These are phyloP conservation scores for Cicer pinnatifidum DNA, from an alignment of 306 rosid species.

Conservation along the genomic window DNA sequence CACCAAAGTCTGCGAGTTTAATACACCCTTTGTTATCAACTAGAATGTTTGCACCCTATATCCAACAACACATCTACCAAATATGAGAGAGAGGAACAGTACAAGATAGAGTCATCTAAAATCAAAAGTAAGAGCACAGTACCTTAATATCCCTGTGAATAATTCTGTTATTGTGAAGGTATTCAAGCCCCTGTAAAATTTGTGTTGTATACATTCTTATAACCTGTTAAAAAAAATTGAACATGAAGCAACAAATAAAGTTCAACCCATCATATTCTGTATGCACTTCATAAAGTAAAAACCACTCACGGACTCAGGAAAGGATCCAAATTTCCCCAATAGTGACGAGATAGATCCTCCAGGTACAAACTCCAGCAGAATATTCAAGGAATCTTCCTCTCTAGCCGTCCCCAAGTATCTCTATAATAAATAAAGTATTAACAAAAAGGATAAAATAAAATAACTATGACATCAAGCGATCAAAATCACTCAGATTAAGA, in stretches of 20 bases:
- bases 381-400: constrained; percentile 83
- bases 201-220: constrained; percentile 87
- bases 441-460: neutral
- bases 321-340: constrained; percentile 89
- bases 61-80: constrained; percentile 41
- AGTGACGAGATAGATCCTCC: constrained; percentile 94
- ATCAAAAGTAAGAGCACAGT: constrained; percentile 21
- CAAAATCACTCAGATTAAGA: constrained; percentile 9
- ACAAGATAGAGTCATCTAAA: constrained; percentile 7
- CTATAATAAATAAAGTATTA: constrained; percentile 40
- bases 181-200: constrained; percentile 83
- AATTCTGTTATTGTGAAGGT: constrained; percentile 81
- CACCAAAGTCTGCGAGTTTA: constrained; percentile 97
- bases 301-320: constrained; percentile 86
- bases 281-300: constrained; percentile 19
- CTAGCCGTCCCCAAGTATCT: constrained; percentile 93
- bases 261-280: constrained; percentile 8
- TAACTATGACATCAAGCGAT: constrained; percentile 11
- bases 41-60: constrained; percentile 93
- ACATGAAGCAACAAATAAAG: constrained; percentile 19
- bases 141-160: constrained; percentile 98
- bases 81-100: constrained; percentile 23
- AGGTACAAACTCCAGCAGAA: constrained; percentile 89
- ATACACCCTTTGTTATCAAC: constrained; percentile 96
- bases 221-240: constrained; percentile 54